Evolutionary conservation across 371 early-diverging fungal genomes (phyloP).

Genomic region (Gilbertella persicaria): DNA sequence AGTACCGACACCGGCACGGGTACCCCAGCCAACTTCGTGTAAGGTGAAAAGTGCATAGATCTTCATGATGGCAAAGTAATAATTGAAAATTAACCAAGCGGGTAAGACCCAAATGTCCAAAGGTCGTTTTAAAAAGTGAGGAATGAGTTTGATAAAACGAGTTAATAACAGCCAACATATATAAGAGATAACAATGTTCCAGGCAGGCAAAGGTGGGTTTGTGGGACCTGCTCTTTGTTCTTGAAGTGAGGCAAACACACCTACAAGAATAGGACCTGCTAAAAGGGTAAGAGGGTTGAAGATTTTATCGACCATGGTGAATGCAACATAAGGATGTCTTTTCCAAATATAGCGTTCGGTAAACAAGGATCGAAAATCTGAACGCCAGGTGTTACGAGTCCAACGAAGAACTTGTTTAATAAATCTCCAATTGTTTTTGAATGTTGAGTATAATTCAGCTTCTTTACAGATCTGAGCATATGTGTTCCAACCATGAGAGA

Average conservation of each 20-base stretch:
- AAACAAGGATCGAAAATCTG: slow-evolving; percentile 68
- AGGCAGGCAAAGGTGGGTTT: slow-evolving; percentile 42
- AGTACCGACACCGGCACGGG: slow-evolving; percentile 57
- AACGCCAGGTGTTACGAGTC: slow-evolving; percentile 81
- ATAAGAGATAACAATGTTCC: slow-evolving; percentile 67
- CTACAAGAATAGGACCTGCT: slow-evolving; percentile 69
- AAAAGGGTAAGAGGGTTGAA: slow-evolving; percentile 74
- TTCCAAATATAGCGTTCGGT: slow-evolving; percentile 66
- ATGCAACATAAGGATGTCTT: slow-evolving; percentile 73
- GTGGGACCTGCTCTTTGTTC: slow-evolving; percentile 30
- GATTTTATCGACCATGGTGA: slow-evolving; percentile 77
- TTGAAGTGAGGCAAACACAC: slow-evolving; percentile 35
- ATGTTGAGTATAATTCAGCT: slow-evolving; percentile 71
- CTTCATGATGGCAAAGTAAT: slow-evolving; percentile 75
- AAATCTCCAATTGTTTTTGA: slow-evolving; percentile 82
- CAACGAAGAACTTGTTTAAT: slow-evolving; percentile 71
- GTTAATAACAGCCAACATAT: slow-evolving; percentile 68
- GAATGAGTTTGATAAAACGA: slow-evolving; percentile 69
- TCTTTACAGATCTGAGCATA: slow-evolving; percentile 75
- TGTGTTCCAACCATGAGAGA: slow-evolving; percentile 71
- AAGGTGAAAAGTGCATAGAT: slow-evolving; percentile 71
- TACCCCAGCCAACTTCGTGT: slow-evolving; percentile 77
- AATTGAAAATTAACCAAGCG: slow-evolving; percentile 69
- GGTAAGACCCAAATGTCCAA: slow-evolving; percentile 68
- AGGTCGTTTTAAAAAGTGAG: slow-evolving; percentile 68